Evolutionary conservation across 306 rosid genomes (phyloP).

Genomic region (Fagus sylvatica): DNA sequence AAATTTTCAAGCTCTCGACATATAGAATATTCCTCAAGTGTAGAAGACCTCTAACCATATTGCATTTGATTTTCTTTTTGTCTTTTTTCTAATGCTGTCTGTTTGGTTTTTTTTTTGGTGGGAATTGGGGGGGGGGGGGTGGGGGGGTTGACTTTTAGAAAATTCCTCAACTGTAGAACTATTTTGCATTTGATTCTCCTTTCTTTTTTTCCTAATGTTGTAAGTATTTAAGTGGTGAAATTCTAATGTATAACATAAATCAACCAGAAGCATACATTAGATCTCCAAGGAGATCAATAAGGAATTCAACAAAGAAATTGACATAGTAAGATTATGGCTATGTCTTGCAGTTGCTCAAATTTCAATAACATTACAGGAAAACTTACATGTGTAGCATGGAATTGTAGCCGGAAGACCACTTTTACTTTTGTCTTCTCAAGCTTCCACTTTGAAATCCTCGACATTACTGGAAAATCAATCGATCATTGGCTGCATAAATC

Average conservation of each 20-base stretch:
- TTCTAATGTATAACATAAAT: neutral
- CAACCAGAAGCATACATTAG: neutral
- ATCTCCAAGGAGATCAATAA: neutral
- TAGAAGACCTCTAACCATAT: neutral
- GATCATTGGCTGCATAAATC: slow-evolving; percentile 34
- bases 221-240: neutral
- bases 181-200: too few relatives aligned
- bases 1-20: neutral
- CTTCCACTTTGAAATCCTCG: slow-evolving; percentile 90
- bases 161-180: too few relatives aligned
- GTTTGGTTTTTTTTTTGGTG: too few relatives aligned
- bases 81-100: too few relatives aligned
- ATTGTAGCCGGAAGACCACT: slow-evolving; percentile 97
- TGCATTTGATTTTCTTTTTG: neutral
- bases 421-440: slow-evolving; percentile 96
- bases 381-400: slow-evolving; percentile 98
- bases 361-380: slow-evolving; percentile 1
- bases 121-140: too few relatives aligned
- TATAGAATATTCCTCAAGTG: neutral
- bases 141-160: neutral
- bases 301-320: neutral
- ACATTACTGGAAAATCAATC: slow-evolving; percentile 61
- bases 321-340: neutral
- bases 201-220: too few relatives aligned
- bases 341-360: neutral